phyloP scores from a whole-genome alignment of 2,329 filamentous ascomycete species.

The Botrytis fabae region DNA sequence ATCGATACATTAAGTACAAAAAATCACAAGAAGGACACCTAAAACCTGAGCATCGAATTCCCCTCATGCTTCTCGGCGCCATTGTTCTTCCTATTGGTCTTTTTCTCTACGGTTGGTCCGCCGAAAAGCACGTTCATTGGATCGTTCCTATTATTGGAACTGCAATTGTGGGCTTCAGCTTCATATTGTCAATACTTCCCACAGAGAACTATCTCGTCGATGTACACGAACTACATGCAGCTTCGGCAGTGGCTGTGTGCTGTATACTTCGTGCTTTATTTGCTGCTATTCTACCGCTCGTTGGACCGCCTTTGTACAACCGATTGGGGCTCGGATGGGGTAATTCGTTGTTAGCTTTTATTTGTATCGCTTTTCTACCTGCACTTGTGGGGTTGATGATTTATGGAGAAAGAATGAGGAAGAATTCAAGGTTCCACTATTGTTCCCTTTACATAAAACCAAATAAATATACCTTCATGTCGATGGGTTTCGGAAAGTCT shows the following conservation, averaged over 20 bases:
- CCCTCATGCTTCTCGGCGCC: slow-evolving; percentile 45
- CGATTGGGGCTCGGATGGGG: slow-evolving; percentile 48
- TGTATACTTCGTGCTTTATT: slow-evolving; percentile 47
- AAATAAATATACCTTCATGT: background rate
- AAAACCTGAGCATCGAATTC: slow-evolving; percentile 45
- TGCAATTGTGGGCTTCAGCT: slow-evolving; percentile 45
- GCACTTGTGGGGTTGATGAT: slow-evolving; percentile 46
- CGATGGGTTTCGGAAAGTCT: background rate
- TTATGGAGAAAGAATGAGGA: slow-evolving; percentile 42
- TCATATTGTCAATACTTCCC: slow-evolving; percentile 43
- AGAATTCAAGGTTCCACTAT: background rate
- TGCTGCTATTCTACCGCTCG: slow-evolving; percentile 52
- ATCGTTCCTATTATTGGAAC: slow-evolving; percentile 47
- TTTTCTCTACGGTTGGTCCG: slow-evolving; percentile 52
- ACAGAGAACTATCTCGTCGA: slow-evolving; percentile 50
- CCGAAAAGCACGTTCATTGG: slow-evolving; percentile 42
- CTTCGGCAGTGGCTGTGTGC: slow-evolving; percentile 43
- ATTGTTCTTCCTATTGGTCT: slow-evolving; percentile 47
- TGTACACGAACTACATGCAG: slow-evolving; percentile 43
- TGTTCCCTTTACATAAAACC: background rate
- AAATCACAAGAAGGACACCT: slow-evolving; percentile 13
- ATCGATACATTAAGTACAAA: slow-evolving; percentile 13
- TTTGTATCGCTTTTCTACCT: slow-evolving; percentile 49
- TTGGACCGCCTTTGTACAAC: slow-evolving; percentile 48
- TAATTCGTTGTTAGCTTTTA: slow-evolving; percentile 49